Evolutionary conservation across 176 grass and related monocot genomes (phyloP), one percentile per base, ranked within the genome.

Genomic region (Hordeum vulgare): DNA sequence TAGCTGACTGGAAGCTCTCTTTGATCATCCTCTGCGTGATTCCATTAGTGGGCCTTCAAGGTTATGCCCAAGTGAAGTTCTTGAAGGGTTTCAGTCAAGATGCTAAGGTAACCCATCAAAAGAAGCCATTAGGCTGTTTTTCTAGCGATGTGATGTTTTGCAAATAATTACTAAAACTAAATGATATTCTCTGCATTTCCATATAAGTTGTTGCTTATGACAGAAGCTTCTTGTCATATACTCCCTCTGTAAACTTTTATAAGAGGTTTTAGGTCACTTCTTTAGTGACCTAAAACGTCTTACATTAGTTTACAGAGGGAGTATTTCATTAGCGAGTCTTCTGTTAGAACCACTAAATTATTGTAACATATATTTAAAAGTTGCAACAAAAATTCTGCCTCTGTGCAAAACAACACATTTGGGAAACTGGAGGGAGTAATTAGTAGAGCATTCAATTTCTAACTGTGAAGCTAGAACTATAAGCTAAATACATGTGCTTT

Each of bases 61-160:
- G 87, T 42, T 98, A 98, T 80, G 85, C 82, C 67, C 96, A 98
- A 65, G 63, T 91, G 17, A 95, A 90, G 33, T 98, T 95, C 79
- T 70, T 98, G 81, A 91, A 88, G 77, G 96, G 96, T 5, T 98
- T 87, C 57, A 93, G 92, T 84, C 71, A 90, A 78, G 90, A 95
- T 61, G 89, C 90, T 17, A 98, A 98, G 92, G 96, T 98, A 90
- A 79, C 69, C 28, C 37, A 78, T 72, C 42, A 74, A 63, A 78
- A 20, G 64, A 76, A 44, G 7, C 14, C 28, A 36, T 74, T 27
- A 44, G 7, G 9, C 17, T 59, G 34, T 59, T 74, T 37, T 66
- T 84, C 35, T 76, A 23, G 8, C 41, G 20, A 75, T 75, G 58
- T 59, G 63, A 11, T 29, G 5, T 65, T 61, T 40, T 64, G 20